A percentile compares a stretch with the other conserved stretches of the same genome.
Evolutionary conservation across 2,329 filamentous ascomycete species (phyloP).

Genomic region (Fusarium zealandicum): DNA sequence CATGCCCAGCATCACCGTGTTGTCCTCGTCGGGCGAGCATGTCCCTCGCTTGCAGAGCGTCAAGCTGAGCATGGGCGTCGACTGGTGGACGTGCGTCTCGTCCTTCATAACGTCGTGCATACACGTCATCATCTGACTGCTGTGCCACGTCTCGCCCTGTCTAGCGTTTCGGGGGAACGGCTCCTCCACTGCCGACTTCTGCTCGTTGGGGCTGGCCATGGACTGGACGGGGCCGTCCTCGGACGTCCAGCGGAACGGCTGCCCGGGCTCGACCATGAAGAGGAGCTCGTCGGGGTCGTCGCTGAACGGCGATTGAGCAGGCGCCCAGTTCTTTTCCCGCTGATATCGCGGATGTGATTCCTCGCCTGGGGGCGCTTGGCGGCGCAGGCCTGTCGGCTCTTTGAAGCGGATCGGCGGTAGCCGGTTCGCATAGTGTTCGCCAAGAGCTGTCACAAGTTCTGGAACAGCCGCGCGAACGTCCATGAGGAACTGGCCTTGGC

Average conservation of each 20-base stretch:
- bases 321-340: slow-evolving; percentile 36
- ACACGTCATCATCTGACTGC: slow-evolving; percentile 12
- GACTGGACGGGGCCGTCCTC: slow-evolving; percentile 15
- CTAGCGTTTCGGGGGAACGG: slow-evolving; percentile 17
- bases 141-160: slow-evolving; percentile 25
- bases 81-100: slow-evolving; percentile 29
- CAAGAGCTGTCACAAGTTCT: slow-evolving; percentile 21
- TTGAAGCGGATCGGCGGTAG: slow-evolving; percentile 25
- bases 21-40: slow-evolving; percentile 23
- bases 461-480: slow-evolving; percentile 32
- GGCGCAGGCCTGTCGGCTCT: slow-evolving; percentile 14
- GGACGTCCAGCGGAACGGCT: slow-evolving; percentile 23
- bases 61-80: slow-evolving; percentile 32
- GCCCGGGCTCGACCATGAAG: slow-evolving; percentile 31
- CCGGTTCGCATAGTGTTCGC: slow-evolving; percentile 1
- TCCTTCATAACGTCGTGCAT: slow-evolving; percentile 31
- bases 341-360: slow-evolving; percentile 26
- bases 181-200: slow-evolving; percentile 21
- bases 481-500: slow-evolving; percentile 31
- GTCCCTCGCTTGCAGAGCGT: slow-evolving; percentile 32
- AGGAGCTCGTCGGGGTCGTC: slow-evolving; percentile 17
- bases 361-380: slow-evolving; percentile 17
- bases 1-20: slow-evolving; percentile 33
- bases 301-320: slow-evolving; percentile 23
- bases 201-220: slow-evolving; percentile 3